Conservation (phyloP, 805 yeast genomes). For the Candida tibetensis region DNA sequence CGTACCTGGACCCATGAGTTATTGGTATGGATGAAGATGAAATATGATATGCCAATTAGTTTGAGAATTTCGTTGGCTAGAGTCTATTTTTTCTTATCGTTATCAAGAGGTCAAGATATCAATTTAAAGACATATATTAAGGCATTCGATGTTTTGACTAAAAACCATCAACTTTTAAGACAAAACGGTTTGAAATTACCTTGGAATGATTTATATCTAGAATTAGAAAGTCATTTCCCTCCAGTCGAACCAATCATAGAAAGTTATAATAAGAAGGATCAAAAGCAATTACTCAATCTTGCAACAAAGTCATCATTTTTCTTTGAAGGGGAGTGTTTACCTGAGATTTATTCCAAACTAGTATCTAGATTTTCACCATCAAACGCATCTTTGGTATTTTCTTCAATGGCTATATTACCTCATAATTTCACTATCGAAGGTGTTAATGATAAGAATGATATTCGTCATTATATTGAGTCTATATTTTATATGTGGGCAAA, state of each 20-base stretch:
- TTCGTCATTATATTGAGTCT: constrained; percentile 59
- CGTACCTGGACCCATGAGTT: constrained; percentile 87
- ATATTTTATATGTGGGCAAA: constrained; percentile 73
- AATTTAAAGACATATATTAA: constrained; percentile 59
- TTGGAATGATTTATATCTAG: constrained; percentile 47
- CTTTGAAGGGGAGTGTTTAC: constrained; percentile 48
- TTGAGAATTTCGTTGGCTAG: constrained; percentile 59
- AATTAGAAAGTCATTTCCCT: constrained; percentile 32
- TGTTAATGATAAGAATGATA: constrained; percentile 30
- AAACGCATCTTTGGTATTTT: constrained; percentile 50
- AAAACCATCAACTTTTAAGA: constrained; percentile 34
- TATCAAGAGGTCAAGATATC: constrained; percentile 69
- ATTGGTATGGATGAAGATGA: constrained; percentile 71
- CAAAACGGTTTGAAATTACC: constrained; percentile 45
- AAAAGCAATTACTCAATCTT: constrained; percentile 47
- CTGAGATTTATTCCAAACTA: constrained; percentile 48
- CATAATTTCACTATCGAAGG: constrained; percentile 31
- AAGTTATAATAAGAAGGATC: constrained; percentile 46
- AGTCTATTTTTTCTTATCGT: constrained; percentile 68
- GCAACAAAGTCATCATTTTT: constrained; percentile 55
- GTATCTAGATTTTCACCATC: constrained; percentile 52
- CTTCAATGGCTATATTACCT: constrained; percentile 58
- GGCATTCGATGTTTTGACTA: constrained; percentile 57
- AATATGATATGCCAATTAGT: constrained; percentile 71
- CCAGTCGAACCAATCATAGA: constrained; percentile 36